Evolutionary conservation across 2,329 filamentous ascomycete genomes (phyloP).

Genomic region (Leptographium lundbergii): DNA sequence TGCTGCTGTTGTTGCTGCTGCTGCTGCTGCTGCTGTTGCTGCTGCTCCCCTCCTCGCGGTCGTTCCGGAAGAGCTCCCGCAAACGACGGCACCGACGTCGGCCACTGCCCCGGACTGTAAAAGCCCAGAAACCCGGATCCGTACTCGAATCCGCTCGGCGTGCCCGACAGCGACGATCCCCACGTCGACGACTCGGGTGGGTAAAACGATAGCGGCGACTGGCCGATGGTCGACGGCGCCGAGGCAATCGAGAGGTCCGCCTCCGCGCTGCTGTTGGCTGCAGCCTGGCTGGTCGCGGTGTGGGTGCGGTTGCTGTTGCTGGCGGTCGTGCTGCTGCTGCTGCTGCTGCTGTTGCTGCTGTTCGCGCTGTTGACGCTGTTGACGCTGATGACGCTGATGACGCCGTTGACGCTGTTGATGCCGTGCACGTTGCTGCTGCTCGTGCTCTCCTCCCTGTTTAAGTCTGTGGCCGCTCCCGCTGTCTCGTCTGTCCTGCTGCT

Average conservation of each 20-base stretch:
- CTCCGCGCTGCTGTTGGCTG: slow-evolving; percentile 14
- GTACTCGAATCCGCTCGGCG: slow-evolving; percentile 29
- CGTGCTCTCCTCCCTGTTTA: no score
- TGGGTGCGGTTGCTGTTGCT: slow-evolving; percentile 14
- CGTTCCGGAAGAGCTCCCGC: slow-evolving; percentile 22
- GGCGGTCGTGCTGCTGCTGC: slow-evolving; percentile 8
- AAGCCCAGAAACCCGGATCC: slow-evolving; percentile 19
- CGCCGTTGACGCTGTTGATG: neutral
- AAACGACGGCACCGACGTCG: slow-evolving; percentile 18
- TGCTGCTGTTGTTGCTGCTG: neutral
- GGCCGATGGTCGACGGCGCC: neutral
- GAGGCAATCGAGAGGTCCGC: neutral
- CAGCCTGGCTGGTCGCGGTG: slow-evolving; percentile 4
- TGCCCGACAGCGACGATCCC: slow-evolving; percentile 17
- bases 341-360: neutral
- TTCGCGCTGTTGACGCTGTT: slow-evolving; percentile 1
- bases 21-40: slow-evolving; percentile 8
- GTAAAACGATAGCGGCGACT: slow-evolving; percentile 2
- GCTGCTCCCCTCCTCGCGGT: slow-evolving; percentile 13
- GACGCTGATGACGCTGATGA: neutral
- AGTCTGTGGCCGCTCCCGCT: no score
- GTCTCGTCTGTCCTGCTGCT: neutral
- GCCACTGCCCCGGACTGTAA: slow-evolving; percentile 16
- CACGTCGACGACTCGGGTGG: slow-evolving; percentile 25
- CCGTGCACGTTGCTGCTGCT: no score